phyloP scores from a whole-genome alignment of 768 basidiomycete genomes.

The Coprinellus micaceus region DNA sequence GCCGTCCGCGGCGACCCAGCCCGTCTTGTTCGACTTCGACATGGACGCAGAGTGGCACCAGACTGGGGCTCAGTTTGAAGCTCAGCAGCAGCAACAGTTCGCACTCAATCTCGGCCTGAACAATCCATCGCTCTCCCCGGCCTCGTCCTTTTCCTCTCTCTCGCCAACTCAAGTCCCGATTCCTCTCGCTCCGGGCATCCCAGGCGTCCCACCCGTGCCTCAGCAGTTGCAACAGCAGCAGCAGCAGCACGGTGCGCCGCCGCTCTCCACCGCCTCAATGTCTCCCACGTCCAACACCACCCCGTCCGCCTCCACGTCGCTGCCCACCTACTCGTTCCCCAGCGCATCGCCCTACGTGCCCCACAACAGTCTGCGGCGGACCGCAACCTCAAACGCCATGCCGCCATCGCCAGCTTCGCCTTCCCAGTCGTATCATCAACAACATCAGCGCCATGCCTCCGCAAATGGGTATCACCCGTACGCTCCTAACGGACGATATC shows the following conservation, averaged over 20 bases:
- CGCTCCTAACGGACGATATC: background rate
- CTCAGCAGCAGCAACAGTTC: conserved; percentile 1
- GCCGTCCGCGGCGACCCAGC: background rate
- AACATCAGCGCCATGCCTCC: conserved; percentile 11
- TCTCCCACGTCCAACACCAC: background rate
- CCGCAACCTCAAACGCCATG: background rate
- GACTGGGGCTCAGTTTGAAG: background rate
- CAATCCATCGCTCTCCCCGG: background rate
- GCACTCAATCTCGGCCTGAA: background rate
- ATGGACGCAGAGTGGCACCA: background rate
- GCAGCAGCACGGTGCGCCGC: too few relatives aligned
- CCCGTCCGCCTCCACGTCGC: background rate
- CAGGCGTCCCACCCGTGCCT: background rate
- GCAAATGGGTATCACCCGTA: background rate
- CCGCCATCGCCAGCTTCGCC: conserved; percentile 12
- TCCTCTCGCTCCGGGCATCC: conserved; percentile 4
- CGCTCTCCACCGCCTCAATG: background rate
- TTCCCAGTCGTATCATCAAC: conserved; percentile 5
- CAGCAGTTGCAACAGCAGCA: background rate
- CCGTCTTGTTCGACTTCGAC: background rate
- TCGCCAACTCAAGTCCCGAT: conserved; percentile 6
- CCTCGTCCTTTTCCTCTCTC: conserved; percentile 4
- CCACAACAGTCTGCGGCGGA: conserved; percentile 1
- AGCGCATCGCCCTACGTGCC: background rate
- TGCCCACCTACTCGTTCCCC: background rate